A percentile compares a stretch with the other conserved stretches of the same genome.
phyloP scores from a whole-genome alignment of 2,329 filamentous ascomycete species.

The Aspergillus terreus region DNA sequence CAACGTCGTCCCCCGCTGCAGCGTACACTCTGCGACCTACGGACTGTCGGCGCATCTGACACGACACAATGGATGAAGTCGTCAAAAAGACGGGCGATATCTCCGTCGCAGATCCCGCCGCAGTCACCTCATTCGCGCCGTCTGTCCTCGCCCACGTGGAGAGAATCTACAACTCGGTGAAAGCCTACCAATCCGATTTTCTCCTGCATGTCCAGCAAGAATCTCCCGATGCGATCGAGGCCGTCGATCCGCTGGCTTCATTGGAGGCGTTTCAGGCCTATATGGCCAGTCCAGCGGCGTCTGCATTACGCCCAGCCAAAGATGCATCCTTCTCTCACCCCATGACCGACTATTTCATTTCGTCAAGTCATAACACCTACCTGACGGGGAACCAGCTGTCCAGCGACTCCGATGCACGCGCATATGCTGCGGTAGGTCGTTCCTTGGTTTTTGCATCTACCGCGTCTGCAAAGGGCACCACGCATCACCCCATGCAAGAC shows the following conservation, averaged over 20 bases:
- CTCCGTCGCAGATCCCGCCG: slow-evolving; percentile 8
- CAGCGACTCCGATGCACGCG: slow-evolving; percentile 70
- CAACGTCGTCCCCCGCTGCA: not conserved
- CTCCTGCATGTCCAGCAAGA: slow-evolving; percentile 21
- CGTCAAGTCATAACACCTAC: slow-evolving; percentile 93
- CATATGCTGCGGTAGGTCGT: slow-evolving; percentile 67
- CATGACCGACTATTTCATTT: slow-evolving; percentile 88
- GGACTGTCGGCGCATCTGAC: not conserved
- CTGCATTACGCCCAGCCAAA: slow-evolving; percentile 38
- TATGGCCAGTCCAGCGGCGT: slow-evolving; percentile 44
- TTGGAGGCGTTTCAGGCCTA: slow-evolving; percentile 47
- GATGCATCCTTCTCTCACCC: slow-evolving; percentile 62
- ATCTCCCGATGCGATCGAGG: not conserved
- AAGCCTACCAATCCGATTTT: slow-evolving; percentile 19
- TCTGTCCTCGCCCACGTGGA: slow-evolving; percentile 31
- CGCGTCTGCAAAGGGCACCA: not conserved
- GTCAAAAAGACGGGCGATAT: slow-evolving; percentile 14
- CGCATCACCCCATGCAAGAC: not conserved
- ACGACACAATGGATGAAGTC: slow-evolving; percentile 7
- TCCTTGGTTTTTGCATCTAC: not conserved
- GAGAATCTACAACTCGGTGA: slow-evolving; percentile 31
- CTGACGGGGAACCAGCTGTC: slow-evolving; percentile 80
- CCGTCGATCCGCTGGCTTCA: slow-evolving; percentile 21
- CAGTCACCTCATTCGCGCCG: slow-evolving; percentile 24
- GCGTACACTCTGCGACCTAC: not conserved